Evolutionary conservation across 2,329 filamentous ascomycete species (phyloP).

Genomic region (Pseudogymnoascus sp.): DNA sequence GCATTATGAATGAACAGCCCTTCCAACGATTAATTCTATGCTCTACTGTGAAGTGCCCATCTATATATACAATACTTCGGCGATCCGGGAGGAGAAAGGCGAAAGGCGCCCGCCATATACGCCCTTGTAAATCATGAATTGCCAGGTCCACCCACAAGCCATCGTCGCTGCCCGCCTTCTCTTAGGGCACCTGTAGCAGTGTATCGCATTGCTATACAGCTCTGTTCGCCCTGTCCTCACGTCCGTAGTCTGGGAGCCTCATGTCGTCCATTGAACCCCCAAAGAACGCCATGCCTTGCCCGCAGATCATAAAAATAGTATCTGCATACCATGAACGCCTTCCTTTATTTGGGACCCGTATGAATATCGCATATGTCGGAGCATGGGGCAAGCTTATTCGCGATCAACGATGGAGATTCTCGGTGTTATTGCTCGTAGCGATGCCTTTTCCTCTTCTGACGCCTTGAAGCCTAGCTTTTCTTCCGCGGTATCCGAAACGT

Average conservation of each 20-base stretch:
- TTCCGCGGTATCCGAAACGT: conserved; percentile 64
- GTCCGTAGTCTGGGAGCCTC: too few species aligned
- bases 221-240: background rate
- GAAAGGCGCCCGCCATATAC: background rate
- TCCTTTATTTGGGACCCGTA: background rate
- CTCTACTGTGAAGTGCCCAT: background rate
- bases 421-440: conserved; percentile 52
- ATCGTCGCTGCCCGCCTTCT: background rate
- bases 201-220: background rate
- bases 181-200: background rate
- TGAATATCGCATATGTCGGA: background rate
- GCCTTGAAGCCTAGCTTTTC: conserved; percentile 64
- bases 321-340: background rate
- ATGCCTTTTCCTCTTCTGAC: conserved; percentile 63
- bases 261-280: background rate
- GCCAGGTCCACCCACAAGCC: background rate
- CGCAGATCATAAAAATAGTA: background rate
- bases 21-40: conserved; percentile 12
- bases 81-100: background rate
- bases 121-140: background rate
- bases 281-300: background rate
- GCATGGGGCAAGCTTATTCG: conserved; percentile 17
- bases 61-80: background rate
- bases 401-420: conserved; percentile 53
- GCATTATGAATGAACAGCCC: conserved; percentile 10